Conservation (phyloP, 2,329 filamentous ascomycete species). For the Davidsoniella virescens region DNA sequence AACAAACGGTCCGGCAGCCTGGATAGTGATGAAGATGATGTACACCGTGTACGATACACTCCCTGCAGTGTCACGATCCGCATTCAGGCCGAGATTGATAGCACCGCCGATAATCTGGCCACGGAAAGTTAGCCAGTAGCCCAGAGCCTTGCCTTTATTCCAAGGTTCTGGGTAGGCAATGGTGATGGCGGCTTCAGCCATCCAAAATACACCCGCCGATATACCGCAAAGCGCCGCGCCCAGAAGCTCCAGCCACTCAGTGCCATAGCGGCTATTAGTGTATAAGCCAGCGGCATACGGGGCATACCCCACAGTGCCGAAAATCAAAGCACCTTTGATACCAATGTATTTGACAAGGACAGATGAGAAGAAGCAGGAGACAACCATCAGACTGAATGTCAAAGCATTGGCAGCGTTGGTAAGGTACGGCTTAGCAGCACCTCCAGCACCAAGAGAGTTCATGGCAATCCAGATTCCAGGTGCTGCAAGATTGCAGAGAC, state of each 20-base stretch:
- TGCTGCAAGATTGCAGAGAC: slow-evolving; percentile 52
- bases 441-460: slow-evolving; percentile 58
- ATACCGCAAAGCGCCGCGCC: slow-evolving; percentile 54
- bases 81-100: slow-evolving; percentile 53
- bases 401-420: slow-evolving; percentile 53
- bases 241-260: slow-evolving; percentile 51
- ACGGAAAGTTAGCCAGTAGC: slow-evolving; percentile 47
- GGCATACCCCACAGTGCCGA: slow-evolving; percentile 51
- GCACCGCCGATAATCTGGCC: slow-evolving; percentile 58
- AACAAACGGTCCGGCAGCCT: slow-evolving; percentile 47
- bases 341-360: slow-evolving; percentile 50
- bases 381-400: slow-evolving; percentile 57
- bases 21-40: slow-evolving; percentile 53
- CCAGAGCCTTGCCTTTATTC: slow-evolving; percentile 47
- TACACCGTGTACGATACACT: slow-evolving; percentile 55
- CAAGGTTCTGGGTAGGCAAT: slow-evolving; percentile 56
- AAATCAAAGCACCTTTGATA: slow-evolving; percentile 53
- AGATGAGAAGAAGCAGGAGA: slow-evolving; percentile 51
- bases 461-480: slow-evolving; percentile 60
- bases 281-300: slow-evolving; percentile 57
- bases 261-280: slow-evolving; percentile 53
- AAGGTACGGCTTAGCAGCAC: slow-evolving; percentile 45
- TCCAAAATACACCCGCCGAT: slow-evolving; percentile 60
- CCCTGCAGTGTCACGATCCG: slow-evolving; percentile 35
- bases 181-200: slow-evolving; percentile 57